Percentiles rank a stretch among this genome's conserved stretches.
Conservation (phyloP, 2,329 filamentous ascomycete genomes). For the Pseudogymnoascus sp. region DNA sequence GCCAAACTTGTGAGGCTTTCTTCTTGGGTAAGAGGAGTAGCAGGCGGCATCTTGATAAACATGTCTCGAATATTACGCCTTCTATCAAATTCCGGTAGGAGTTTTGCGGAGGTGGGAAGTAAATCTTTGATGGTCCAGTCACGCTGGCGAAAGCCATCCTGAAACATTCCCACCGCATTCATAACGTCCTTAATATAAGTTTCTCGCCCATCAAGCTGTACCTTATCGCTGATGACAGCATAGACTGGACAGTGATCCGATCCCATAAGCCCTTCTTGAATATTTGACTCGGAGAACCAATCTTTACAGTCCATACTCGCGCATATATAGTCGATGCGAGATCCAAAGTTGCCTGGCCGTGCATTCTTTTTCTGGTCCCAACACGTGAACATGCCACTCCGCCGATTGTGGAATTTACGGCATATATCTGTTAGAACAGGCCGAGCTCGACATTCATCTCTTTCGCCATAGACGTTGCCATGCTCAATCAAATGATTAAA, state of each 20-base stretch:
- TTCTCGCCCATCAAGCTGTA: constrained; percentile 45
- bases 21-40: constrained; percentile 17
- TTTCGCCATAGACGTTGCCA: constrained; percentile 59
- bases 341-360: constrained; percentile 90
- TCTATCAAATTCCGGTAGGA: constrained; percentile 82
- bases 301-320: constrained; percentile 71
- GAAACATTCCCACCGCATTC: constrained; percentile 70
- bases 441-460: constrained; percentile 62
- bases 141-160: constrained; percentile 56
- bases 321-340: constrained; percentile 88
- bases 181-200: constrained; percentile 63
- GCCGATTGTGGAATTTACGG: constrained; percentile 70
- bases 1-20: constrained; percentile 17
- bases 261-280: constrained; percentile 88
- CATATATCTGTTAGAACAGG: constrained; percentile 80
- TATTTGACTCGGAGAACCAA: constrained; percentile 77
- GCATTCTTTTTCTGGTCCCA: constrained; percentile 95
- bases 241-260: constrained; percentile 97
- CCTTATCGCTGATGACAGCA: constrained; percentile 60
- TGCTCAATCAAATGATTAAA: constrained; percentile 81
- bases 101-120: constrained; percentile 69
- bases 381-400: constrained; percentile 90
- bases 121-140: constrained; percentile 63
- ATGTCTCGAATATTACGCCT: constrained; percentile 86
- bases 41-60: constrained; percentile 58